Evolutionary conservation across 2,329 filamentous ascomycete species (phyloP).

Genomic region (Penicillium corylophilum): DNA sequence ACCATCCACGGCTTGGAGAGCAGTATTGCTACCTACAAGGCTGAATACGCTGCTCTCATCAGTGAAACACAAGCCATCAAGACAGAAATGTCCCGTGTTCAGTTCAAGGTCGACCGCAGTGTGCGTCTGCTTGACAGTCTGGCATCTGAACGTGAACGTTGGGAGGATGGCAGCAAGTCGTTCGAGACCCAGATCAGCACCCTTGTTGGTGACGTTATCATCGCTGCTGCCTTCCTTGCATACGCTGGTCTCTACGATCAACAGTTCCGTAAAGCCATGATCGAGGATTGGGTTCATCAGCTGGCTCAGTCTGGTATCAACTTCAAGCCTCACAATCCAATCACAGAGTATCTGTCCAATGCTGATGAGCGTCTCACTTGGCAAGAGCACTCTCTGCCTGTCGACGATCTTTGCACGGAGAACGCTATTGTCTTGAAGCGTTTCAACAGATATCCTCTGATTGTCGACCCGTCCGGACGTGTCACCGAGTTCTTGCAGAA

Average conservation of each 20-base stretch:
- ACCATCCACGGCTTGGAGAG: slow-evolving; percentile 80
- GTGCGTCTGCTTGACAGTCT: slow-evolving; percentile 91
- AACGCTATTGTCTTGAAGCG: slow-evolving; percentile 96
- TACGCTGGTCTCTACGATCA: slow-evolving; percentile 98
- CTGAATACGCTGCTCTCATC: slow-evolving; percentile 91
- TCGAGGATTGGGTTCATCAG: slow-evolving; percentile 96
- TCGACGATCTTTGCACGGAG: slow-evolving; percentile 96
- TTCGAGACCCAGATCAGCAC: slow-evolving; percentile 98
- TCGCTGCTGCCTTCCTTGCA: slow-evolving; percentile 94
- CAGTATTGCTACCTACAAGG: slow-evolving; percentile 94
- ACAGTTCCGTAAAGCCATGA: slow-evolving; percentile 95
- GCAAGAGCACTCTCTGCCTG: slow-evolving; percentile 90
- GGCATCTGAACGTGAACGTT: slow-evolving; percentile 86
- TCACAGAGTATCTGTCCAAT: slow-evolving; percentile 94
- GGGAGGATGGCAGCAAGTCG: slow-evolving; percentile 96
- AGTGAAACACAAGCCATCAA: slow-evolving; percentile 98
- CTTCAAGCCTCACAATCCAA: slow-evolving; percentile 89
- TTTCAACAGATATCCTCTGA: slow-evolving; percentile 97
- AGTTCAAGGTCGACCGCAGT: slow-evolving; percentile 97
- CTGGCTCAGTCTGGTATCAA: slow-evolving; percentile 88
- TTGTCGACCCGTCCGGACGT: slow-evolving; percentile 94
- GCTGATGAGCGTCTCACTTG: slow-evolving; percentile 92
- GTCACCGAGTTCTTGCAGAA: slow-evolving; percentile 94
- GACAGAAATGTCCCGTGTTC: slow-evolving; percentile 89
- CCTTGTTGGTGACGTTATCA: slow-evolving; percentile 89